Evolutionary conservation across 345 rosid genomes (phyloP).

Genomic region (Salix udensis): DNA sequence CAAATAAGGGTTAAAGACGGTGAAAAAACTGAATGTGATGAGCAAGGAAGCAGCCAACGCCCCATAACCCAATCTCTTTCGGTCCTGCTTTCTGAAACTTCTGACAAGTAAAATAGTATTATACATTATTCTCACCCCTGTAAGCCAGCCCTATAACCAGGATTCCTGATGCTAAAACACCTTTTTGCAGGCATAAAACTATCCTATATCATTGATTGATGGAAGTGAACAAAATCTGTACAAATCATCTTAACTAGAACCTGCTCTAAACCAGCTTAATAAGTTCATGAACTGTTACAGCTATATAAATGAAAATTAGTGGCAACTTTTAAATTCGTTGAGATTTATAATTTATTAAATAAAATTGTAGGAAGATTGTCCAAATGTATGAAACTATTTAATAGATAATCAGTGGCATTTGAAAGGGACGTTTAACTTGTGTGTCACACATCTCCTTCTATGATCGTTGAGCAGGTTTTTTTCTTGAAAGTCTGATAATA

Average conservation of each 20-base stretch:
- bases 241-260: not conserved
- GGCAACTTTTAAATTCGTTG: not conserved
- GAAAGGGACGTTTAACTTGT: too few relatives aligned
- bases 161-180: too few relatives aligned
- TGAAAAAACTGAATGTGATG: constrained; percentile 47
- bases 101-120: constrained; percentile 48
- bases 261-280: not conserved
- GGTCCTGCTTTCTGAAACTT: constrained; percentile 67
- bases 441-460: too few relatives aligned
- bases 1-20: constrained; percentile 49
- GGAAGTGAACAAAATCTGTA: too few relatives aligned
- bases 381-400: not conserved
- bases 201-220: too few relatives aligned
- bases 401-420: not conserved
- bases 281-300: not conserved
- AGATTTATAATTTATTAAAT: not conserved
- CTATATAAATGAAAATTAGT: too few relatives aligned
- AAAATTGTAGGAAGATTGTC: not conserved
- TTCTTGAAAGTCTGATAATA: too few relatives aligned
- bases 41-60: constrained; percentile 52
- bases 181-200: too few relatives aligned
- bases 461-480: too few relatives aligned
- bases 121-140: constrained; percentile 19
- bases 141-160: too few relatives aligned
- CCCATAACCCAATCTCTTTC: constrained; percentile 56